Base-by-base conservation (phyloP, 345 rosid genomes). In the Cardamine chenopodiifolia region DNA sequence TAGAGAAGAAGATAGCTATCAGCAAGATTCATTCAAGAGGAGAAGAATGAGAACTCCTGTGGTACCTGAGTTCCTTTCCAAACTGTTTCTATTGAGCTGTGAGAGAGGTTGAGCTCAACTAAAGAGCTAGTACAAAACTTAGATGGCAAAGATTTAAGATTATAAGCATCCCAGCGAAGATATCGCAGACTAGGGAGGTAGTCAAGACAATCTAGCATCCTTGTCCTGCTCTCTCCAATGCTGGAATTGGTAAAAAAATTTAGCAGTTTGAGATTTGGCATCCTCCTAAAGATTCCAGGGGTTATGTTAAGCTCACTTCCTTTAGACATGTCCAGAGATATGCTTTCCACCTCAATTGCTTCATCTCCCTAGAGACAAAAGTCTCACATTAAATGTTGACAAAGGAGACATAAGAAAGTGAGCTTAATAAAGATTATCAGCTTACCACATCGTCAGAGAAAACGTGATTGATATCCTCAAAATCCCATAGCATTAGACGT, bases 401-500 rank as follows among this genome's bases (percentile, higher is more conserved):
- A 4, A 65, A 45, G 11, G 40, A 7, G 55, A 73, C n/a, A n/a
- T 5, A 66, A 9, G 40, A 31, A 13, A 18, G 1, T 31, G 34
- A 65, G 29, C 12, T 49, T 18, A 7, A 7, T 0, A 28, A 58
- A 57, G 23, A 17, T 1, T 29, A 5, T 14, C 0, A 9, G 5
- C 58, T 13, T 76, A 76, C 80, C 53, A 15, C 1, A 48, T 26
- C 26, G 39, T 11, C 14, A 26, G 75, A 76, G 60, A 76, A 70
- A 18, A 76, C 28, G 7, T 48, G 62, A 45, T 70, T 54, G n/a
- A 70, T 47, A 63, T 70, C 76, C 10, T 76, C 75, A 25, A 70
- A 76, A 55, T 76, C 76, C 75, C 80, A 76, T 20, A 76, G 44
- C 76, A 76, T 70, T 37, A 54, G 34, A 34, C 75, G 71, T 54